A percentile compares a stretch with the other conserved stretches of the same genome.
phyloP scores from a whole-genome alignment of 2,329 filamentous ascomycete genomes.

The Epichloe glyceriae region DNA sequence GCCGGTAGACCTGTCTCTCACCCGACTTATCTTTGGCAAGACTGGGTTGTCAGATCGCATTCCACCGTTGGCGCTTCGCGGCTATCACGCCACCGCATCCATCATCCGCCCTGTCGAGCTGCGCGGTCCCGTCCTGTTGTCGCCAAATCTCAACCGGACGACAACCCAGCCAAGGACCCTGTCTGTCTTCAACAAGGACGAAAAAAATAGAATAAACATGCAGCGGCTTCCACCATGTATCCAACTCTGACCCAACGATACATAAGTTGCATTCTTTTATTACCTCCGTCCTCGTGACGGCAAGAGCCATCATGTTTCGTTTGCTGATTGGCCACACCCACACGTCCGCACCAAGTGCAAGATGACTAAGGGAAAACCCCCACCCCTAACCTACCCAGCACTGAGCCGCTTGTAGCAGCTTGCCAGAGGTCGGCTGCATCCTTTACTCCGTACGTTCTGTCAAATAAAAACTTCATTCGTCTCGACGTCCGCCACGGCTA shows the following conservation, averaged over 20 bases:
- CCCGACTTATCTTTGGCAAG: too few species aligned
- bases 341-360: not conserved
- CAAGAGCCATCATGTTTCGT: constrained; percentile 2
- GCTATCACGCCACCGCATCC: not conserved
- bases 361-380: not conserved
- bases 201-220: too few species aligned
- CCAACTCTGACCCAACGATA: too few species aligned
- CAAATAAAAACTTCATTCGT: not conserved
- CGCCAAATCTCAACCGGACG: too few species aligned
- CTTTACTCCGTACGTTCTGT: not conserved
- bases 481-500: not conserved
- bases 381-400: too few species aligned
- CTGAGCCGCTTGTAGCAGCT: not conserved
- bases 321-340: constrained; percentile 3
- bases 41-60: not conserved
- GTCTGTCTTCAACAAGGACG: too few species aligned
- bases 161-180: too few species aligned
- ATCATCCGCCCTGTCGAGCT: too few species aligned
- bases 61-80: not conserved
- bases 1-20: too few species aligned
- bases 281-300: constrained; percentile 2
- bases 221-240: too few species aligned
- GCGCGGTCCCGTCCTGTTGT: too few species aligned
- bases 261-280: constrained; percentile 1
- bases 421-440: not conserved